Base-by-base conservation (phyloP, 2,329 filamentous ascomycete species). In the Pseudopyricularia javanii region DNA sequence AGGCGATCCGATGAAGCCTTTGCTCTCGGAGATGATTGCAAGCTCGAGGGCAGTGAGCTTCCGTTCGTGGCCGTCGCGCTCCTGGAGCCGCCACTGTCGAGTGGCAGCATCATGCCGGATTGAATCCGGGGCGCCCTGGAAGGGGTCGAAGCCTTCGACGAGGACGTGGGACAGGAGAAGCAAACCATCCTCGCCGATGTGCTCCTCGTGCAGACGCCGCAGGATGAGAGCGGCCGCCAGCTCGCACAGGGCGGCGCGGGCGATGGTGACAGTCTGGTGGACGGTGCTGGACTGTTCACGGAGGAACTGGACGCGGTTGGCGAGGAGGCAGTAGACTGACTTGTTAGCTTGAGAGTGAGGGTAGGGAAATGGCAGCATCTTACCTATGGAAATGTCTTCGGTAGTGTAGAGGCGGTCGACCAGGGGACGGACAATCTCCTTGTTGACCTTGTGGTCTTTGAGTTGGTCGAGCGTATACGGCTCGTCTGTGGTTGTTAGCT, bases 11-110 rank as follows among this genome's bases (percentile, higher is more conserved):
- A 93, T 71, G 54, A 94, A 88, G 54, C 80, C 72, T 65, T 91
- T 91, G 66, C 85, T 88, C 66, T 91, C 86, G 1, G 84, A 88
- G 35, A 93, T 74, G 56, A 93, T 93, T 52, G 88, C 88, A 32
- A 93, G 79, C 68, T 94, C 88, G 7, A 94, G 74, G 12, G 88
- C 85, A 1, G 83, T 86, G 32, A 86, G 66, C 62, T 82, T 83
- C 53, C 79, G 63, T 58, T 73, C 72, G 45, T 70, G 64, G 24
- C 69, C 68, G 50, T 64, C 62, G 57, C 67, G 60, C 15, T 68
- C 62, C 50, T 70, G 66, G 2, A 69, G 61, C 0, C 68, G 66
- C 68, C 68, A 71, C 8, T 37, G 50, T 8, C 50, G 49, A 26
- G 32, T 26, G 11, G 32, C 33, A 28, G 33, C 37, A 7, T 51